Percentiles rank a stretch among this genome's conserved stretches.
Conservation (phyloP, 305 asterid species). For the Euphrasia arctica region DNA sequence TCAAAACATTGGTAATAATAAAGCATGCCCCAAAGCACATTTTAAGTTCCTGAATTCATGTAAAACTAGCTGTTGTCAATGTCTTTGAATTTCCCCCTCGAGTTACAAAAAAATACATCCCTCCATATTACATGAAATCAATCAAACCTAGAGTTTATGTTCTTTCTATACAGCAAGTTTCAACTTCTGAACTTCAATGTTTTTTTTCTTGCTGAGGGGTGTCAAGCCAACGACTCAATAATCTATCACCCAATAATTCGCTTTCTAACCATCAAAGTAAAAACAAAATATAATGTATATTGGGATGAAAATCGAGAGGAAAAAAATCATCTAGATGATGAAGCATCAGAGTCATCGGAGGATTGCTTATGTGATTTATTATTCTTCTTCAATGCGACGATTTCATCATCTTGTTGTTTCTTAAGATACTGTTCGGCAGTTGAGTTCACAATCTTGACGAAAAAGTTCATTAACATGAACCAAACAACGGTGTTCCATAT, state of each 20-base stretch:
- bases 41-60: constrained; percentile 15
- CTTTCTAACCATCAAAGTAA: constrained; percentile 24
- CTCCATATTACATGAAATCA: constrained; percentile 19
- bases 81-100: constrained; percentile 23
- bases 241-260: constrained; percentile 22
- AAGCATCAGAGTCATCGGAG: constrained; percentile 40
- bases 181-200: constrained; percentile 24
- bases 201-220: constrained; percentile 21
- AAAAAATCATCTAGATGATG: constrained; percentile 31
- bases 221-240: constrained; percentile 17
- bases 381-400: constrained; percentile 43
- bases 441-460: constrained; percentile 72
- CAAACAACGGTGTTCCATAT: constrained; percentile 88
- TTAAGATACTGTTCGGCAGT: constrained; percentile 68
- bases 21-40: constrained; percentile 11
- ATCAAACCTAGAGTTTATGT: constrained; percentile 15
- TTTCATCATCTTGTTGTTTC: constrained; percentile 60
- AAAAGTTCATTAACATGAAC: constrained; percentile 86
- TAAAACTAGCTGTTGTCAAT: constrained; percentile 19
- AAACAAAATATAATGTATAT: not conserved
- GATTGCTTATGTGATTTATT: constrained; percentile 36
- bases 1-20: too few species aligned
- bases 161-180: constrained; percentile 35
- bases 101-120: constrained; percentile 10
- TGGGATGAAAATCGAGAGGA: constrained; percentile 7